Evolutionary conservation across 169 alveolate genomes (phyloP), one percentile per base, ranked within the genome.

Genomic region (Plasmodium reichenowi): DNA sequence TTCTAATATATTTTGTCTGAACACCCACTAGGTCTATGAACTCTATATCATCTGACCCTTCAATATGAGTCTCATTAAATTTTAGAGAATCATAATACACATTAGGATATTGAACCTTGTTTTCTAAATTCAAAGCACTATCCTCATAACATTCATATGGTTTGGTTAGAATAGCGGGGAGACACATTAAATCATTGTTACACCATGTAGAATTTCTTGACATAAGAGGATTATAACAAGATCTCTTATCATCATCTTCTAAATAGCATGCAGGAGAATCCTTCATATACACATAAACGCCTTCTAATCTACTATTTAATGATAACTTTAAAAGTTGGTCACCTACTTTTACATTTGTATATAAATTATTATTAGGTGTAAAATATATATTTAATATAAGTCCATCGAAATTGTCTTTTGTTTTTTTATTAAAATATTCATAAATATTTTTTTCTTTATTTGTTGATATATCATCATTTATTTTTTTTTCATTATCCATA

Each of bases 121-220:
- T 62, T 2, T 91, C 76, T 1, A 52, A 10, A n/a, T 80, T 72
- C 32, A 88, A 88, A 6, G 76, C 83, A 9, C 47, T 45, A 0
- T 78, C 93, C 20, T 74, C 91, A n/a, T 59, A 73, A 47, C 96
- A 94, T 26, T 88, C 72, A 73, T 56, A 94, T 24, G 91, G 86
- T 20, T 67, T 89, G 1, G 75, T 56, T 64, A 67, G 54, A 8
- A 93, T 94, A n/a, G 95, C 93, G 7, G 91, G 76, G 45, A 94
- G 91, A 15, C 88, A 74, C 13, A 76, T 75, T 7, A 67, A 48
- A 12, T 52, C 74, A 26, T 89, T 94, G 22, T 88, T 56, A 43
- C 96, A 94, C 96, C 96, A 94, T 1, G 67, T 54, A 9, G 95
- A 93, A 32, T 90, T 93, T 24, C 29, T 62, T 8, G 95, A 88